These are phyloP conservation scores for Boletellus emodensis DNA, from an alignment of 768 basidiomycete genomes.

Conservation along the genomic window DNA sequence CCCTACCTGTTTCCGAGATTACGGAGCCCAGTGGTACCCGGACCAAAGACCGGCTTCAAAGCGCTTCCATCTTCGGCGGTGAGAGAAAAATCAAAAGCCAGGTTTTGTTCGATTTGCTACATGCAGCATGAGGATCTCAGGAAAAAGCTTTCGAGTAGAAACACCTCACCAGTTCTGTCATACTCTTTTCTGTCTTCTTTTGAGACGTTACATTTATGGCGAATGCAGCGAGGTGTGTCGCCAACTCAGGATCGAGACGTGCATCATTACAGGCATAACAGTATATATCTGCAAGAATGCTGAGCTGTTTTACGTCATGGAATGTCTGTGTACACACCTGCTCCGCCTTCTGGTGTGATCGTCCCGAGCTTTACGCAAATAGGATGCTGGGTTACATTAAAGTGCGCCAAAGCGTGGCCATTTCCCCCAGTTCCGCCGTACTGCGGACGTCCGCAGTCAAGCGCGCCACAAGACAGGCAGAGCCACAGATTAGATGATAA, in stretches of 20 bases:
- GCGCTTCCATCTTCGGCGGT: constrained; percentile 83
- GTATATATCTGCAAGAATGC: constrained; percentile 63
- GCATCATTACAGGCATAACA: constrained; percentile 91
- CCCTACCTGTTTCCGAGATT: constrained; percentile 88
- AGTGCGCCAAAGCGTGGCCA: constrained; percentile 85
- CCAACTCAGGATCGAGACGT: constrained; percentile 70
- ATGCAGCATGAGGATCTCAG: neutral
- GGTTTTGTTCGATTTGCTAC: constrained; percentile 94
- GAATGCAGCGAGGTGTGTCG: constrained; percentile 70
- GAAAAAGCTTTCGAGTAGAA: neutral
- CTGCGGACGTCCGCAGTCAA: constrained; percentile 87
- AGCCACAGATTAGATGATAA: constrained; percentile 94
- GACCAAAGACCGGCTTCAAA: constrained; percentile 83
- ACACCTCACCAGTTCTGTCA: constrained; percentile 82
- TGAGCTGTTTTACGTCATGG: neutral
- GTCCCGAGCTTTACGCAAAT: constrained; percentile 93
- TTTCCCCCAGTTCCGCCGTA: constrained; percentile 82
- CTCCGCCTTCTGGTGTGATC: constrained; percentile 90
- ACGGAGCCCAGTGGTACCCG: constrained; percentile 81
- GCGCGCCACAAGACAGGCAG: constrained; percentile 84
- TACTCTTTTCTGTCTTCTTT: constrained; percentile 91
- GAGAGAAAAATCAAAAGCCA: constrained; percentile 91
- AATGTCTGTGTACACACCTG: constrained; percentile 50
- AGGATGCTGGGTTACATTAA: constrained; percentile 62
- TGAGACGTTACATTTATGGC: constrained; percentile 82